Base-by-base conservation (phyloP, 495 filamentous ascomycete genomes). In the Venustampulla echinocandica region DNA sequence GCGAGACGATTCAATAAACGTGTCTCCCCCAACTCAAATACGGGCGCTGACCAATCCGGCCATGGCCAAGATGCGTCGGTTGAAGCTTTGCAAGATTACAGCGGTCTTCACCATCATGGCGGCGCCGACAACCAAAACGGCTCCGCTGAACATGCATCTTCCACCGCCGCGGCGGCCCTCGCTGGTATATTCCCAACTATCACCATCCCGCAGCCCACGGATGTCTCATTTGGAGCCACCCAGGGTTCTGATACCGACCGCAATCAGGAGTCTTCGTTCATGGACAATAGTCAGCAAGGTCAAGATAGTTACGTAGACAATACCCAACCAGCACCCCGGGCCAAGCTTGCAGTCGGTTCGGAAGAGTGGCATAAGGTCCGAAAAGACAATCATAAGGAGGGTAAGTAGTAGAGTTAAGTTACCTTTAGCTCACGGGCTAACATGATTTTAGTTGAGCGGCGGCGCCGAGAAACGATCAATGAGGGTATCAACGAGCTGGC, bases 301-400 rank as follows among this genome's bases (percentile, higher is more conserved):
- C 35, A 57, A 36, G 44, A 56, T 38, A 24, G 42, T 55, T 46
- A 63, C 61, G 44, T 56, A 53, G 53, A 59, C 11, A 34, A 41
- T 14, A 44, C 39, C 44, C 60, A 58, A 6, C 49, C 54, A 19
- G 15, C 15, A 50, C 56, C 14, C 46, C 49, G 4, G 56, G 55
- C n/a, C 44, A 97, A 97, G 65, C 92, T 90, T 17, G 79, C 85
- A 5, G 92, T 98, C 20, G 92, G 92, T 5, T 90, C 89, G 1
- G 90, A 95, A 22, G 92, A 98, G 61, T 98, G 92, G 92, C 92
- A 98, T 65, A 92, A 90, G 64, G 81, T 95, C 50, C 80, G 92
- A 54, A 90, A 90, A 62, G 93, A 98, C 60, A 98, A 97, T 57
- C 92, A 98, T 69, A 98, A 98, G 77, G 92, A 98, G 74, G 92